phyloP scores from a whole-genome alignment of 2,329 filamentous ascomycete genomes.

The Stromatinia cepivora region DNA sequence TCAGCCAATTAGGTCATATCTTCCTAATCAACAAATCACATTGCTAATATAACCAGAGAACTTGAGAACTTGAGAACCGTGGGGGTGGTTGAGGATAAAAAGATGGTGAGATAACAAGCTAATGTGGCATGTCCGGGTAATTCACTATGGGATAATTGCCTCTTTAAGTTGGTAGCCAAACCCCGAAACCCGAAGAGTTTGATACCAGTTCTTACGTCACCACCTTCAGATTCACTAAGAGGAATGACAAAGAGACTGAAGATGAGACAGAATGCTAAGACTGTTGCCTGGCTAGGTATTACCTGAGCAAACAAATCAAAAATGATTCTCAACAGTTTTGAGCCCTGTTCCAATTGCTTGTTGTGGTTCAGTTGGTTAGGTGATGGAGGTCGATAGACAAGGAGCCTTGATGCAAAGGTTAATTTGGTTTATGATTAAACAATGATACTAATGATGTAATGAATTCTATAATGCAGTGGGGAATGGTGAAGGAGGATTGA shows the following conservation, averaged over 20 bases:
- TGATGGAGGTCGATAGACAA: not conserved
- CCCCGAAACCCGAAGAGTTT: not conserved
- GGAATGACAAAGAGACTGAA: not conserved
- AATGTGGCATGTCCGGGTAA: not conserved
- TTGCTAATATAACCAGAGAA: not conserved
- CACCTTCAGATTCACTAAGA: not conserved
- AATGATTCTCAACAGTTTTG: not conserved
- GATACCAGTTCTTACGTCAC: too few species aligned
- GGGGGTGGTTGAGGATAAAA: too few species aligned
- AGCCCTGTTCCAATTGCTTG: not conserved
- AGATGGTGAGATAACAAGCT: not conserved
- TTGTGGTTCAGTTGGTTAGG: not conserved
- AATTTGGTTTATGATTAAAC: not conserved
- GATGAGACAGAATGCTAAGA: not conserved
- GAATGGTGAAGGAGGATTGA: not conserved
- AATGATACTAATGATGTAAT: not conserved
- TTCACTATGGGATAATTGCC: not conserved
- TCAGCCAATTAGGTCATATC: not conserved
- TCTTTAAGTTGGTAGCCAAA: not conserved
- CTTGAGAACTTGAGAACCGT: not conserved
- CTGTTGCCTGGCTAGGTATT: not conserved
- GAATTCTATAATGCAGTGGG: not conserved
- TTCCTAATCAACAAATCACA: not conserved
- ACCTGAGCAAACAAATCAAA: too few species aligned
- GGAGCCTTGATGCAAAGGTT: not conserved